Base-by-base conservation (phyloP, 306 rosid genomes). In the Bauhinia variegata region DNA sequence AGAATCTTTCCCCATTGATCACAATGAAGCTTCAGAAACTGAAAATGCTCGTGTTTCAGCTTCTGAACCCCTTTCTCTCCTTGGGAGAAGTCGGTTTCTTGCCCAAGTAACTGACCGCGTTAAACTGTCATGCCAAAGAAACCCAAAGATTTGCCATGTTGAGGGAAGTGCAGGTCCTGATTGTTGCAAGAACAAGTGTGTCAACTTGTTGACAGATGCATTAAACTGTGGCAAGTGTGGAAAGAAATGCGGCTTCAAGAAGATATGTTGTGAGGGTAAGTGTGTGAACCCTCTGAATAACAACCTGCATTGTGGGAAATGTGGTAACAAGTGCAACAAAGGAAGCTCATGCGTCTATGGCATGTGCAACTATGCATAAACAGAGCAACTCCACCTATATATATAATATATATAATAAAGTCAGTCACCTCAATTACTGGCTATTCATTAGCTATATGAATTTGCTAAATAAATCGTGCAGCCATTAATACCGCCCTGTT, bases 281-380 rank as follows among this genome's bases (percentile, higher is more conserved):
- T 81, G 85, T 46, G 82, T 76, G 63, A 81, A 72, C 19, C 62
- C 82, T 0, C 72, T 54, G 77, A 33, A 50, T 28, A 55, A 73
- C 52, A 38, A 38, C 42, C 63, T 53, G 28, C 71, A 81, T 47
- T 81, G 85, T 46, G 85, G 85, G 37, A 56, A 75, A 14, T 81
- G 85, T 53, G 54, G 54, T 51, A 76, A 76, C 53, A 77, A 50
- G 59, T 81, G 85, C 56, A 41, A 37, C 12, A 81, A 56, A 57
- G 85, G 74, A 15, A 59, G 43, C 4, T 28, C 55, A 0, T 81
- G 85, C 10, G 54, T 53, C 44, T 81, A 72, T 56, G 85, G 85
- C 17, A 81, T 81, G 85, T 81, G 85, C 41, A 78, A 74, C 67
- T 81, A 81, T 12, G 85, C 84, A 11, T 54, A 41, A 11, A 41